A percentile compares a stretch with the other conserved stretches of the same genome.
These are phyloP conservation scores for Auxenochlorella protothecoides DNA, from an alignment of 139 green algal genomes.

Conservation along the genomic window DNA sequence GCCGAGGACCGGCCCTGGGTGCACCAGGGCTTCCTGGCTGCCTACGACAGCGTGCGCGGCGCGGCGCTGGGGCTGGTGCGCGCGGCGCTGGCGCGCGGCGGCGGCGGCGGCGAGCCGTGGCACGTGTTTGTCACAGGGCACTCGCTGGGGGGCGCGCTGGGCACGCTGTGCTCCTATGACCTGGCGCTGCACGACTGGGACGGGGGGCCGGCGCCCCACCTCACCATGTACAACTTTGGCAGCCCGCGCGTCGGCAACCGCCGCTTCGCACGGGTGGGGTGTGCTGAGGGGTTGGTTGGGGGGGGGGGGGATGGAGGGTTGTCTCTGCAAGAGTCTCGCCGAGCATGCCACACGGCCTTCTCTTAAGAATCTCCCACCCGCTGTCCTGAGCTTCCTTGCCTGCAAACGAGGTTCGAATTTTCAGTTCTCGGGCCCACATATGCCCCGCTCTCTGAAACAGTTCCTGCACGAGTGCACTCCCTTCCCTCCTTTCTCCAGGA, in stretches of 20 bases:
- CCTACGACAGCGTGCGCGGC: slow-evolving; percentile 19
- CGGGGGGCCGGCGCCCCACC: background rate
- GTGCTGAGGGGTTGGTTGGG: background rate
- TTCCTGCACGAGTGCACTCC: too few species aligned
- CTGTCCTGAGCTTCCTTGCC: too few species aligned
- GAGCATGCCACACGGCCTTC: too few species aligned
- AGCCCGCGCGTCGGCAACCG: slow-evolving; percentile 64
- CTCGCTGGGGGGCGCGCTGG: slow-evolving; percentile 72
- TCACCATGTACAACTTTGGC: slow-evolving; percentile 71
- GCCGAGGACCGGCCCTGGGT: background rate
- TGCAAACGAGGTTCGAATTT: too few species aligned
- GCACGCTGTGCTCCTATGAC: slow-evolving; percentile 70
- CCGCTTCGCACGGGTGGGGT: background rate
- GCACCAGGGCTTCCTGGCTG: slow-evolving; percentile 29
- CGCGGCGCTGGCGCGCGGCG: slow-evolving; percentile 13
- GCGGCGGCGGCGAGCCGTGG: slow-evolving; percentile 14
- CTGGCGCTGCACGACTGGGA: slow-evolving; percentile 17
- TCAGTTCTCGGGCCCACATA: too few species aligned
- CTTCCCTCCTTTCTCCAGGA: slow-evolving; percentile 34
- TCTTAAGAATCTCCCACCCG: too few species aligned
- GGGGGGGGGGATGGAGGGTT: too few species aligned
- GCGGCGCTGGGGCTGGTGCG: slow-evolving; percentile 41
- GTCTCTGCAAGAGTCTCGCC: too few species aligned
- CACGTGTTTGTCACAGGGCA: slow-evolving; percentile 60
- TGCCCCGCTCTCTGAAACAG: too few species aligned